Evolutionary conservation across 2,329 filamentous ascomycete species (phyloP), one percentile per base, ranked within the genome.

Genomic region (Lizonia empirigonia): DNA sequence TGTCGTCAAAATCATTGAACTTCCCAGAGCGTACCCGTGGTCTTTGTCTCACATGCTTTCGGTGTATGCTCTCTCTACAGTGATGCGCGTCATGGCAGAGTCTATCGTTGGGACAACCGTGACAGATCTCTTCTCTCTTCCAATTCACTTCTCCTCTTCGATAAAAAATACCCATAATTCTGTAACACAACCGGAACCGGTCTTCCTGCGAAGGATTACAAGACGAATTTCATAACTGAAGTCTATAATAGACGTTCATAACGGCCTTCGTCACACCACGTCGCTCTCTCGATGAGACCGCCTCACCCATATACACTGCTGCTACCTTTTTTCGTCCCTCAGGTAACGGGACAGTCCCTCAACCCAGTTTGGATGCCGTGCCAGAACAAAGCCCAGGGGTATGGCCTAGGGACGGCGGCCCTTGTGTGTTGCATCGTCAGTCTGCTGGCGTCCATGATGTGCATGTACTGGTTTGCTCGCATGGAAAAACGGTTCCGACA

Each of bases 401-500:
- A 51, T 37, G 49, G 36, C 2, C 5, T 36, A 16, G 49, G 49
- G 8, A 29, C 26, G 4, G 49, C 49, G 5, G 36, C 20, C 9
- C 41, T 51, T 13, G 16, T 33, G 1, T 51, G 49, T 33, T 29
- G 29, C 32, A 41, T 29, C 1, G 15, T 40, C 16, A 51, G 49
- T 18, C 36, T 51, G 2, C 30, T 51, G 7, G 41, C 49, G 16
- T 51, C 41, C 3, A 30, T 45, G 2, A 5, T 51, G 10, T 51
- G 49, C 32, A 51, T 87, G 32, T 88, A 87, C 73, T 91, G 86
- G 85, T 91, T 92, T 65, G 76, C 83, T 50, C 80, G 84, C 55
- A 91, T 91, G 86, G 81, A 84, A 59, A 82, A 87, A 64, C 85
- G 81, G 56, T 92, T 91, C 69, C 83, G 89, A 36, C 87, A 91